Evolutionary conservation across 192 early-diverging fungal genomes (phyloP).

Genomic region (Phlyctochytrium planicorne): DNA sequence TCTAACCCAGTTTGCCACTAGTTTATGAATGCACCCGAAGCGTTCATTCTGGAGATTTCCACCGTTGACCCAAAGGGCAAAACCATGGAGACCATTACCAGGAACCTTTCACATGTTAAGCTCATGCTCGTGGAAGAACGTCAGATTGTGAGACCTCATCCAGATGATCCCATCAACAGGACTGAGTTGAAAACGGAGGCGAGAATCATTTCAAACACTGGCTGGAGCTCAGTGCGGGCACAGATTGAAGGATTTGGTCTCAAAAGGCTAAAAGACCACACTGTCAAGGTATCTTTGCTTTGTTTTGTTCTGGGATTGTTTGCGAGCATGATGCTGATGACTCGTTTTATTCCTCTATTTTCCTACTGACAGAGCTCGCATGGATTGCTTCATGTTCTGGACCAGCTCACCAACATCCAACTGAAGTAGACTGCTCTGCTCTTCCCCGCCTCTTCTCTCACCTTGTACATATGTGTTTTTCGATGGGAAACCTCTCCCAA

Average conservation of each 20-base stretch:
- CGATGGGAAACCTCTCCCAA: no score
- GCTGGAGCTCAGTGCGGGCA: slow-evolving; percentile 74
- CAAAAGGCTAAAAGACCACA: slow-evolving; percentile 79
- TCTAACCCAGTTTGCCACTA: slow-evolving; percentile 30
- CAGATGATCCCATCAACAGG: slow-evolving; percentile 41
- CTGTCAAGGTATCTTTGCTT: slow-evolving; percentile 51
- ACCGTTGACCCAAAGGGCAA: slow-evolving; percentile 73
- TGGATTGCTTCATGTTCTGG: slow-evolving; percentile 45
- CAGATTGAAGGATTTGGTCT: slow-evolving; percentile 88
- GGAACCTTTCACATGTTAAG: slow-evolving; percentile 91
- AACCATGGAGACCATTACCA: slow-evolving; percentile 78
- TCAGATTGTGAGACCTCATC: slow-evolving; percentile 53
- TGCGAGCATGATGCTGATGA: slow-evolving; percentile 1
- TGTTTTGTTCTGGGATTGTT: not conserved
- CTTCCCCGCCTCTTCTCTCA: no score
- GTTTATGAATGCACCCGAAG: slow-evolving; percentile 80
- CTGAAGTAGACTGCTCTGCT: no score
- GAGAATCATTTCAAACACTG: slow-evolving; percentile 82
- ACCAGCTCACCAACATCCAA: slow-evolving; percentile 33
- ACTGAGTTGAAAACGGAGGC: slow-evolving; percentile 81
- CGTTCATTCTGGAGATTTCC: slow-evolving; percentile 90
- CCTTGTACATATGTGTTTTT: no score
- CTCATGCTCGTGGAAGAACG: slow-evolving; percentile 91
- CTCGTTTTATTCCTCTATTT: not conserved
- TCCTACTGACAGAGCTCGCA: slow-evolving; percentile 34